Evolutionary conservation across 768 basidiomycete genomes (phyloP).

Genomic region (Podaxis carcinomalis): DNA sequence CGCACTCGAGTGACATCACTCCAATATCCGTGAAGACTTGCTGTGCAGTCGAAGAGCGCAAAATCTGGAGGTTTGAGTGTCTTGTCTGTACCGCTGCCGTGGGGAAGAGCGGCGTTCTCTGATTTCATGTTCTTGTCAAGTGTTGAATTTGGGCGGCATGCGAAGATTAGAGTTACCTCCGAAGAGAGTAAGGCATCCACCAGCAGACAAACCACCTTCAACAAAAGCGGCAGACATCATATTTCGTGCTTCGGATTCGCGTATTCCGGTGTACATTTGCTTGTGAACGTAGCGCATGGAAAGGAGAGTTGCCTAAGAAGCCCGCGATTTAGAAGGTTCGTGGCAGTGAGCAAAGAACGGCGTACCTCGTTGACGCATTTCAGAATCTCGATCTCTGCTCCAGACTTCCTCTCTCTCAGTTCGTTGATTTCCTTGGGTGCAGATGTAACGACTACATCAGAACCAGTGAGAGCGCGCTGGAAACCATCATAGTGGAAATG

Average conservation of each 20-base stretch:
- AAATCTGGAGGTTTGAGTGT: conserved; percentile 53
- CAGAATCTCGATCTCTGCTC: conserved; percentile 64
- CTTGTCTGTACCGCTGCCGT: conserved; percentile 74
- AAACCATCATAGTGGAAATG: conserved; percentile 67
- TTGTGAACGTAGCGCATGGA: conserved; percentile 64
- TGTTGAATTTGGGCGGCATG: conserved; percentile 7
- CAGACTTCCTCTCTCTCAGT: conserved; percentile 72
- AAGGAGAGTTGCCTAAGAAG: conserved; percentile 64
- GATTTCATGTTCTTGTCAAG: conserved; percentile 4
- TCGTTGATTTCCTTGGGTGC: conserved; percentile 53
- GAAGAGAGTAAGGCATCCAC: conserved; percentile 67
- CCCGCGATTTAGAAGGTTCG: neutral
- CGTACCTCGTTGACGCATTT: conserved; percentile 77
- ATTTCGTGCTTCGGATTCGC: conserved; percentile 62
- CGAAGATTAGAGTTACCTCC: conserved; percentile 49
- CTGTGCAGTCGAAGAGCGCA: conserved; percentile 72
- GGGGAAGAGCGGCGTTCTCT: conserved; percentile 87
- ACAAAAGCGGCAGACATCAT: conserved; percentile 55
- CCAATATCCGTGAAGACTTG: conserved; percentile 66
- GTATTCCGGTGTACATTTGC: conserved; percentile 65
- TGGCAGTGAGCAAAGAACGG: neutral
- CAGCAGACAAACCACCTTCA: conserved; percentile 53
- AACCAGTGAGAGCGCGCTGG: conserved; percentile 33
- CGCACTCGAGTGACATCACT: conserved; percentile 78
- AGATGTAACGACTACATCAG: conserved; percentile 30